Evolutionary conservation across 176 grass and related monocot genomes (phyloP), one percentile per base, ranked within the genome.

Genomic region (Eragrostis nindensis): DNA sequence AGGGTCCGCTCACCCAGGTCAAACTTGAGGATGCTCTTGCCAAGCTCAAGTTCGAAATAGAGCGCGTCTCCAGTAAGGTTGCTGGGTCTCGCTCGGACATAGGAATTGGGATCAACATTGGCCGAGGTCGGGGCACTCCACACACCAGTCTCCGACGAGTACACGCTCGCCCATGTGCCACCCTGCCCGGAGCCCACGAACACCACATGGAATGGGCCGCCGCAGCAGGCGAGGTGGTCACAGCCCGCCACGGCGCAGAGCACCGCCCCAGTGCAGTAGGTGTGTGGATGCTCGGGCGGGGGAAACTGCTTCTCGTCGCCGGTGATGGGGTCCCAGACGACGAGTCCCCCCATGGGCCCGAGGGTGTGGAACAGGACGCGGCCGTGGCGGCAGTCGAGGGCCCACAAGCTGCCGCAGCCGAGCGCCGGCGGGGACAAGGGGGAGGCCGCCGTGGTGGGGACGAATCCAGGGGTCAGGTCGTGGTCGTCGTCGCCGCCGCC

Each of bases 121-220:
- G 32, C 32, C 32, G 4, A 36, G 32, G n/a, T n/a, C n/a, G n/a
- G n/a, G n/a, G 32, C 32, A 36, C 32, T 36, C 32, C 32, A 36
- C 32, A 36, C 4, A 36, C 32, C 32, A 36, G 32, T 36, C 32
- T 36, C 32, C 4, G 32, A 36, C 2, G 32, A 36, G 32, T 36
- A 36, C 32, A 36, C 32, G 32, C 32, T 93, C 88, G 64, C 89
- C 91, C 5, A 97, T 68, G 84, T 91, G 63, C 77, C 74, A 89
- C 3, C 54, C 41, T n/a, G 32, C 32, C 32, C 32, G 32, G 32
- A 36, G 32, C 32, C 32, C 32, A 36, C 32, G 32, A 36, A 36
- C 32, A 42, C 63, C 27, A 80, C 48, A 0, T 17, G 21, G 77
- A 68, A 80, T 10, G 63, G 36, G 21, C 77, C 47, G 5, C 24